Evolutionary conservation across 2,329 filamentous ascomycete species (phyloP), one percentile per base, ranked within the genome.

Genomic region (Coniella lustricola): DNA sequence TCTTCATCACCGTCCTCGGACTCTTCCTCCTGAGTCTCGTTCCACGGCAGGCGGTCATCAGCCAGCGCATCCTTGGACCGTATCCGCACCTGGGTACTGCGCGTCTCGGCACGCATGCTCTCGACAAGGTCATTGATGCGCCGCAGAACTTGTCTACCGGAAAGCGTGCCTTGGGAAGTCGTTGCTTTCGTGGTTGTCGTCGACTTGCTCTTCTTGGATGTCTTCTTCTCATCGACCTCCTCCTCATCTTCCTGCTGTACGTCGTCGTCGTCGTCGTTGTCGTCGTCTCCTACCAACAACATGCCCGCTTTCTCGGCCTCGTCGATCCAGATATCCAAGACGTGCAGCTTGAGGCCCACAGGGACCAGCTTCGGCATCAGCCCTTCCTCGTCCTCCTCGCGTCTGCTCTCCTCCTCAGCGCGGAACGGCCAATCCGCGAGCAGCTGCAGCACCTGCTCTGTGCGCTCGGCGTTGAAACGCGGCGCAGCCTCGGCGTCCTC

Each of bases 281-380:
- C 60, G 5, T 60, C 59, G 3, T 60, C 60, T 67, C 68, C 32
- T 68, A 67, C 25, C 12, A 48, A 57, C 18, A 81, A 57, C 32
- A 77, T 72, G 46, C 82, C 78, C 31, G 81, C 78, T 61, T 82
- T 84, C 66, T 90, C 86, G 59, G 90, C 67, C 74, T 96, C 90
- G 64, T 97, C 93, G 8, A 95, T 77, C 81, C 87, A 97, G 46
- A 97, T 77, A 69, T 98, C 93, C 54, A 95, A 67, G 13, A 90
- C 78, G 67, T 98, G 93, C 65, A 95, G 82, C 54, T 89, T 73
- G 64, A 98, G 63, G 0, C 93, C 93, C 57, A 93, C 86, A 0
- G 91, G 86, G 1, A 94, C 79, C 46, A 52, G 59, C 47, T 55
- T 56, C 8, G 56, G 56, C 48, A 55, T 49, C 16, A 62, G 33